Conservation (phyloP, 2,329 filamentous ascomycete species). For the Ophiostoma piceae region DNA sequence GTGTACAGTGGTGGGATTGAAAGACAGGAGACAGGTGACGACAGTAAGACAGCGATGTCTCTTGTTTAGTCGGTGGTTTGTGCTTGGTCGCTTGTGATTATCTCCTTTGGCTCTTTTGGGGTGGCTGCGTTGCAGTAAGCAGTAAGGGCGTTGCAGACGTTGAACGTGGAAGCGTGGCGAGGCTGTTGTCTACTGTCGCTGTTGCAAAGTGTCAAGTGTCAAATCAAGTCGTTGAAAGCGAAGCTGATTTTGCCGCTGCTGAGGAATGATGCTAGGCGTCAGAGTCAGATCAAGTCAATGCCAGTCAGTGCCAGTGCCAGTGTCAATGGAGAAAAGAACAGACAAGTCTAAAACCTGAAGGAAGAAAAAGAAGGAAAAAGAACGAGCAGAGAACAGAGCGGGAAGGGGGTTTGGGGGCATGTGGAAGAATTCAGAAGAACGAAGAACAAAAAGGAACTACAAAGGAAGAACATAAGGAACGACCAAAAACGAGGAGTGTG, state of each 20-base stretch:
- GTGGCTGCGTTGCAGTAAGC: neutral
- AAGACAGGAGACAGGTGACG: constrained; percentile 15
- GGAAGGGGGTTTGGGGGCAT: constrained; percentile 12
- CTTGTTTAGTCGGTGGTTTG: neutral
- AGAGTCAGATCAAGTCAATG: neutral
- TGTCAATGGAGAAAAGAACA: constrained; percentile 7
- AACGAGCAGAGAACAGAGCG: neutral
- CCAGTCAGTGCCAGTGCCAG: no score
- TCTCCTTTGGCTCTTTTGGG: neutral
- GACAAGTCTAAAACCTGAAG: constrained; percentile 4
- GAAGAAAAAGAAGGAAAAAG: neutral
- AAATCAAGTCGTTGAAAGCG: neutral
- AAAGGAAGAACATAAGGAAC: constrained; percentile 14
- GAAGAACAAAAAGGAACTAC: constrained; percentile 11
- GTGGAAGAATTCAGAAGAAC: constrained; percentile 16
- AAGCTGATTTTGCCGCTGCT: neutral
- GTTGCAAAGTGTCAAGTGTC: neutral
- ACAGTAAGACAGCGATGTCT: constrained; percentile 18
- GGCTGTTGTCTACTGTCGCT: neutral
- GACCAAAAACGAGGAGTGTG: constrained; percentile 11
- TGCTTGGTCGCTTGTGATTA: neutral
- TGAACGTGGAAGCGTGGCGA: neutral
- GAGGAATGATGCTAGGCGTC: neutral
- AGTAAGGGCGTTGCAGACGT: neutral
- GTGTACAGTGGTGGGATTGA: neutral